phyloP scores from a whole-genome alignment of 1,284 basidiomycete species.

The Rhizoctonia solani region DNA sequence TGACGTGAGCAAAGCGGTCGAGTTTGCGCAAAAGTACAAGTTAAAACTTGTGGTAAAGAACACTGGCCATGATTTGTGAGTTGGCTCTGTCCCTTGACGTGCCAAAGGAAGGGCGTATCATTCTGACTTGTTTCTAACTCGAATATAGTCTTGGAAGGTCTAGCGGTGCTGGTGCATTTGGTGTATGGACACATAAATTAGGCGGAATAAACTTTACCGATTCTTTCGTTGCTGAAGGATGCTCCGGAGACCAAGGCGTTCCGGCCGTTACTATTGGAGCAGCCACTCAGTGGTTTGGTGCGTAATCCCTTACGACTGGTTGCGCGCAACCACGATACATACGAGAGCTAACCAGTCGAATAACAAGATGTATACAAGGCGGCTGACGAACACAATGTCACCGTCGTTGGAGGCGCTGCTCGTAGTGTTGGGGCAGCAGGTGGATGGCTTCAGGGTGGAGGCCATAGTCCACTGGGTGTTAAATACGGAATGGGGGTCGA shows the following conservation, averaged over 20 bases:
- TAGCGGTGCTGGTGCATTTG: slow-evolving; percentile 27
- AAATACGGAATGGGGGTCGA: slow-evolving; percentile 36
- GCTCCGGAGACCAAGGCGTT: neutral
- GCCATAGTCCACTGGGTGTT: slow-evolving; percentile 26
- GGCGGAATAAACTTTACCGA: slow-evolving; percentile 34
- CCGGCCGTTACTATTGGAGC: slow-evolving; percentile 29
- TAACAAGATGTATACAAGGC: slow-evolving; percentile 32
- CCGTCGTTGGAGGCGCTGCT: slow-evolving; percentile 29
- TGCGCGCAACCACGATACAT: neutral
- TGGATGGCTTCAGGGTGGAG: slow-evolving; percentile 35
- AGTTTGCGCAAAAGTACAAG: slow-evolving; percentile 10
- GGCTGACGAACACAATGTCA: slow-evolving; percentile 27
- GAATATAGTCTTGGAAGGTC: slow-evolving; percentile 28
- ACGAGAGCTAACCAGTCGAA: neutral
- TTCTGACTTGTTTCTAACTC: neutral
- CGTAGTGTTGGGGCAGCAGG: slow-evolving; percentile 34
- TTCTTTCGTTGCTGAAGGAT: slow-evolving; percentile 8
- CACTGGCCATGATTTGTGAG: slow-evolving; percentile 29
- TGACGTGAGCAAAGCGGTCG: slow-evolving; percentile 18
- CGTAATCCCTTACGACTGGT: neutral
- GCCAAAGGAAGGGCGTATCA: too few relatives aligned
- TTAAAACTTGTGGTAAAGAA: slow-evolving; percentile 24
- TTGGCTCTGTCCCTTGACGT: neutral
- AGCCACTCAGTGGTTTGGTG: slow-evolving; percentile 14
- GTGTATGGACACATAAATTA: slow-evolving; percentile 32